Percentiles rank a stretch among this genome's conserved stretches.
These are phyloP conservation scores for Blastocystis sp. DNA, from an alignment of 352 stramenopile species.

Conservation along the genomic window DNA sequence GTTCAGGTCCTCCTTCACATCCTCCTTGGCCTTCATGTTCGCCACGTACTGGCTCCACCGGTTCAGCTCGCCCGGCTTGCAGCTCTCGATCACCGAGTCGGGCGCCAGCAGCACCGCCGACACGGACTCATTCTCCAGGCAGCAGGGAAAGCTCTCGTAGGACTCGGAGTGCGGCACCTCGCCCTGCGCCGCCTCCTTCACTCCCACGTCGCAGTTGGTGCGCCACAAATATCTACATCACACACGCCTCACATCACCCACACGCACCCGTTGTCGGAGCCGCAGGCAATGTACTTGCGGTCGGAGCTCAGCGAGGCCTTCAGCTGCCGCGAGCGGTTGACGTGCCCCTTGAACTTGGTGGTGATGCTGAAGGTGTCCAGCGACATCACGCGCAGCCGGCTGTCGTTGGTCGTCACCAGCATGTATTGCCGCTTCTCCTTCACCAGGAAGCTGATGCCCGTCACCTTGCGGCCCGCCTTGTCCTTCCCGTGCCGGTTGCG, in stretches of 20 bases:
- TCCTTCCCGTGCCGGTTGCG: slow-evolving; percentile 74
- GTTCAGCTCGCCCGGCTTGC: slow-evolving; percentile 25
- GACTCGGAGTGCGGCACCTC: slow-evolving; percentile 38
- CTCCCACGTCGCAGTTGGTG: slow-evolving; percentile 21
- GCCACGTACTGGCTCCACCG: not conserved
- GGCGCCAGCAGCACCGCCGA: slow-evolving; percentile 15
- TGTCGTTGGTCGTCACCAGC: slow-evolving; percentile 75
- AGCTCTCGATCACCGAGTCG: slow-evolving; percentile 56
- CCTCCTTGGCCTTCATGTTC: slow-evolving; percentile 35
- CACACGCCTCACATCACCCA: not conserved
- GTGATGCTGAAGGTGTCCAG: slow-evolving; percentile 74
- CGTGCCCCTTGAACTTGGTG: slow-evolving; percentile 72
- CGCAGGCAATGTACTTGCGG: slow-evolving; percentile 46
- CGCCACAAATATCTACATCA: slow-evolving; percentile 64
- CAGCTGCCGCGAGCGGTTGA: slow-evolving; percentile 69
- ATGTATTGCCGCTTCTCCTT: slow-evolving; percentile 71
- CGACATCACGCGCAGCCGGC: slow-evolving; percentile 73
- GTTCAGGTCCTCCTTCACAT: slow-evolving; percentile 7
- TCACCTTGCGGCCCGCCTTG: slow-evolving; percentile 74
- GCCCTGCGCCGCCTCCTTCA: not conserved
- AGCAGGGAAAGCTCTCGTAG: slow-evolving; percentile 57
- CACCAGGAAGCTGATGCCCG: slow-evolving; percentile 73
- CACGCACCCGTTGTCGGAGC: slow-evolving; percentile 49
- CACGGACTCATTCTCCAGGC: slow-evolving; percentile 53
- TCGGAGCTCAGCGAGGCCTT: slow-evolving; percentile 64